Evolutionary conservation across 352 stramenopile species (phyloP), one percentile per base, ranked within the genome.

Genomic region (Pythium grandisporangium): DNA sequence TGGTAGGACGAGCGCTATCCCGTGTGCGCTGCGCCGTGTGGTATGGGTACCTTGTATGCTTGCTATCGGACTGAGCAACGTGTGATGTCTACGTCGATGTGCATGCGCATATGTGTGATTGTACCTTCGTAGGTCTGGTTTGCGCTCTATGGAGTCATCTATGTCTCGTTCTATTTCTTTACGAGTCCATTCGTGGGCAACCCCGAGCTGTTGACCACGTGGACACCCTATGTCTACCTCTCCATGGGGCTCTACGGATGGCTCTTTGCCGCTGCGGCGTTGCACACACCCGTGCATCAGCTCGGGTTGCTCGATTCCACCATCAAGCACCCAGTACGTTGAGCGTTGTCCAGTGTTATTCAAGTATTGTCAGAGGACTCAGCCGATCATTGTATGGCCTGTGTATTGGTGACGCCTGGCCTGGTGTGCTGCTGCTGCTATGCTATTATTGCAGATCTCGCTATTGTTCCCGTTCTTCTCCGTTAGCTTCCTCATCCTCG

Each of bases 91-190:
- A n/a, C n/a, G n/a, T n/a, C 27, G 27, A 32, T 14, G 27, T 14
- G 27, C 8, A 32, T 32, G 27, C 27, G 27, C 27, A 32, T 14
- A 14, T 14, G 8, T 32, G 27, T 14, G 27, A 32, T 32, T 8
- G 14, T 14, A 14, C 8, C 27, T 32, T 8, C n/a, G 36, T 44
- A 92, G 79, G 59, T 84, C 37, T 93, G 79, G 79, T 93, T 93
- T 47, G 54, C 70, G 40, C 66, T 93, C 45, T 93, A 84, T 45
- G 64, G 70, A 38, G 71, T 62, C 32, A 70, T 93, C 50, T 90
- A 89, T 41, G 33, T 89, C 20, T 83, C 80, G 23, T 93, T 93
- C 55, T 93, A 93, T 67, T 79, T 91, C 61, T 93, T 93, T 58
- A 91, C 80, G 38, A 91, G 77, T 38, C 80, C 80, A 5, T 93